These are phyloP conservation scores for Exophiala alcalophila DNA, from an alignment of 2,329 filamentous ascomycete species.

Conservation along the genomic window DNA sequence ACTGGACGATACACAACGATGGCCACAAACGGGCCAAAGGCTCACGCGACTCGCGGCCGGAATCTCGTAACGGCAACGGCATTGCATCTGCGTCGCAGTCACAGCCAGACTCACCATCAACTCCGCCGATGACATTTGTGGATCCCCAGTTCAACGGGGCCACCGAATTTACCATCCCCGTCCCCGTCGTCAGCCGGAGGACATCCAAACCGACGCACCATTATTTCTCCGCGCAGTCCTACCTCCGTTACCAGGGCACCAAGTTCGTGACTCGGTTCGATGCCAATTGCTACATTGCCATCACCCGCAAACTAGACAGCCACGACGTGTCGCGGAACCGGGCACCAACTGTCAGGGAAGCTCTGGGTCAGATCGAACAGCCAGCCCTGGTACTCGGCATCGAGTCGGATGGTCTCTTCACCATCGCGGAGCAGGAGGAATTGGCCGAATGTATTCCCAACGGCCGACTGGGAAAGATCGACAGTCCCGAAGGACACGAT, in stretches of 20 bases:
- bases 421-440: conserved; percentile 93
- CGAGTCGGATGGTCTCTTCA: conserved; percentile 92
- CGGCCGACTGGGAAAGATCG: conserved; percentile 77
- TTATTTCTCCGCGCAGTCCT: conserved; percentile 98
- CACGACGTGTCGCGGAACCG: conserved; percentile 88
- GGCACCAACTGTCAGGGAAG: conserved; percentile 60
- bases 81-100: conserved; percentile 11
- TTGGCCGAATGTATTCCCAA: conserved; percentile 77
- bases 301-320: conserved; percentile 95
- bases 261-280: conserved; percentile 98
- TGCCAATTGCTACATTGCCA: conserved; percentile 98
- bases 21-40: conserved; percentile 65
- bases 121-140: conserved; percentile 40
- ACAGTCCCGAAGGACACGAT: conserved; percentile 92
- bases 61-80: conserved; percentile 34
- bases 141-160: conserved; percentile 73
- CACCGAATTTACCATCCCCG: conserved; percentile 49
- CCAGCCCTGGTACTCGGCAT: conserved; percentile 90
- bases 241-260: conserved; percentile 89
- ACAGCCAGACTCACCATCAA: conserved; percentile 21
- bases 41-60: conserved; percentile 42
- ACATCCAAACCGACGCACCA: conserved; percentile 52
- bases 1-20: conserved; percentile 80
- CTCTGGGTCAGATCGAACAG: conserved; percentile 78
- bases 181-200: conserved; percentile 33